These are phyloP conservation scores for Podila epigama DNA, from an alignment of 192 early-diverging fungal genomes.

Conservation along the genomic window DNA sequence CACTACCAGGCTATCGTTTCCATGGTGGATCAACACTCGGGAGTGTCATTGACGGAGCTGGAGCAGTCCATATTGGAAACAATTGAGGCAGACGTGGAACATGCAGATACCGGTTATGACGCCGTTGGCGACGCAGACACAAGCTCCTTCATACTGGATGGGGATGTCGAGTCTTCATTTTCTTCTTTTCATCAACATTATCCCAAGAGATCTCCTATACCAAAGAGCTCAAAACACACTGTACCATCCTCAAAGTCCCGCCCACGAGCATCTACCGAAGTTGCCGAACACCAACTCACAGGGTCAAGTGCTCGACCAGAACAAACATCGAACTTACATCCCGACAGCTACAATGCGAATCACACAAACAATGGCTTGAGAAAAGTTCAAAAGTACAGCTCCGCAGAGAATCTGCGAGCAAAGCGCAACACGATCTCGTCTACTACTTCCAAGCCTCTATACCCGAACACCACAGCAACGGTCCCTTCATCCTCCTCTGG, in stretches of 20 bases:
- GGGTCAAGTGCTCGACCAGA: not conserved
- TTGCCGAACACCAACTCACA: too few relatives aligned
- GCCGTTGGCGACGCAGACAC: conserved; percentile 31
- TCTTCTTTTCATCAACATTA: not conserved
- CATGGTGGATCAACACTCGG: conserved; percentile 48
- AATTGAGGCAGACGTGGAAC: conserved; percentile 38
- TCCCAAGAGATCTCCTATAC: not conserved
- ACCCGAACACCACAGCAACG: conserved; percentile 38
- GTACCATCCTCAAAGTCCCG: conserved; percentile 6
- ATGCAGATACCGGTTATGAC: conserved; percentile 8
- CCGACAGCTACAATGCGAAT: not conserved
- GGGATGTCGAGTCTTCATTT: conserved; percentile 1
- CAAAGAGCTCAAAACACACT: not conserved
- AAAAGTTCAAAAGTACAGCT: conserved; percentile 20
- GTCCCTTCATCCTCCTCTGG: not conserved
- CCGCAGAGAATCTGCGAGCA: conserved; percentile 14
- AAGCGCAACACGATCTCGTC: conserved; percentile 41
- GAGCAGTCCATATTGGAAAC: conserved; percentile 40
- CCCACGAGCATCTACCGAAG: conserved; percentile 31
- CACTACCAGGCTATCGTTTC: conserved; percentile 34
- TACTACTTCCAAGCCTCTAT: conserved; percentile 12
- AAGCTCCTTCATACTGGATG: conserved; percentile 42
- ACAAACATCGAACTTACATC: not conserved
- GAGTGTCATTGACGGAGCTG: conserved; percentile 23
- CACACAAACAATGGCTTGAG: conserved; percentile 11